A percentile compares a stretch with the other conserved stretches of the same genome.
phyloP scores from a whole-genome alignment of 1,284 basidiomycete species.

The Ustilago cynodontis region DNA sequence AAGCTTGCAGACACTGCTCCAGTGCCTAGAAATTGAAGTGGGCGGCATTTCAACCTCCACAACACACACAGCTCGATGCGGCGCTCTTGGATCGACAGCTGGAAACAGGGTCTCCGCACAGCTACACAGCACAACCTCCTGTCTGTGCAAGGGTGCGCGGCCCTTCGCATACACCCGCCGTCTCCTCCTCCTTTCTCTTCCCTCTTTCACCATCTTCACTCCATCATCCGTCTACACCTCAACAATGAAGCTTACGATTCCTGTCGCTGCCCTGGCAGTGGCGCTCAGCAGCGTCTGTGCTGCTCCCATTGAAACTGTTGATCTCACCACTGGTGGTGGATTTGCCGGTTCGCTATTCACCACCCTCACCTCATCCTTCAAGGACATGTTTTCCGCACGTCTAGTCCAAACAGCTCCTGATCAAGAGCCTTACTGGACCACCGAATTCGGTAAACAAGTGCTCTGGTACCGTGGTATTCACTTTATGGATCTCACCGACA shows the following conservation, averaged over 20 bases:
- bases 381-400: conserved; percentile 24
- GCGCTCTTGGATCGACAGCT: conserved; percentile 6
- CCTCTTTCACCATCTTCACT: conserved; percentile 7
- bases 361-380: conserved; percentile 19
- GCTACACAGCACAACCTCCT: not conserved
- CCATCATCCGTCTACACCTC: not conserved
- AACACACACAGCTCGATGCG: conserved; percentile 21
- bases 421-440: conserved; percentile 58
- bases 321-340: conserved; percentile 20
- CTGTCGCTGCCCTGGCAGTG: conserved; percentile 21
- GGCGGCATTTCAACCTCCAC: conserved; percentile 38
- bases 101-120: not conserved
- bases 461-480: conserved; percentile 46
- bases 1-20: conserved; percentile 8
- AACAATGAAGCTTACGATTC: conserved; percentile 41
- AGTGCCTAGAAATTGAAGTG: not conserved
- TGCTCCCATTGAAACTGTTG: conserved; percentile 17
- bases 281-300: conserved; percentile 23
- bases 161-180: not conserved
- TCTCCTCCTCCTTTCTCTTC: not conserved
- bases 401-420: conserved; percentile 47
- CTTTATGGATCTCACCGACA: conserved; percentile 67
- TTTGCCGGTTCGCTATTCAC: conserved; percentile 32
- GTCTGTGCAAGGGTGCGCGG: conserved; percentile 3
- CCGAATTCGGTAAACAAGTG: conserved; percentile 58